Base-by-base conservation (phyloP, 2,329 filamentous ascomycete genomes). In the Cercospora berteroae region DNA sequence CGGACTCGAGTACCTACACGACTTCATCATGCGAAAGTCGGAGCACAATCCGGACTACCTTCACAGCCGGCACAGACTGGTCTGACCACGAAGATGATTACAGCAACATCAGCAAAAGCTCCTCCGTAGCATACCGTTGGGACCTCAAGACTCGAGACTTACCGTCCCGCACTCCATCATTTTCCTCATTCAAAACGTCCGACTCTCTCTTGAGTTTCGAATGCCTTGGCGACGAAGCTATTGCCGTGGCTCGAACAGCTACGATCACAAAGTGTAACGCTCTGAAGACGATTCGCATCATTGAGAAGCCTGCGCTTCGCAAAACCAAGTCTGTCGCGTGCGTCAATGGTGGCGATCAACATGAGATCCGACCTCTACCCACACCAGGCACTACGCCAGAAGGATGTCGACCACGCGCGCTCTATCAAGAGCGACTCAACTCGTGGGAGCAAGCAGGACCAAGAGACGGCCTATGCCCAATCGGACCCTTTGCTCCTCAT, bases 401-500 rank as follows among this genome's bases (percentile, higher is more conserved):
- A 39, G 44, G 31, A 10, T 33, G n/a, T 16, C 29, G 18, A 25
- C 16, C 29, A 42, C 20, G 20, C 9, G 25, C 52, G 31, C 25
- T 39, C 10, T 44, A 33, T 23, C 44, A 57, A 36, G 61, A 55
- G 10, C 48, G 61, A 42, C 48, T 57, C 25, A 63, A 63, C 31
- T 42, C 61, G 13, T 56, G 61, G 61, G 61, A 63, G 48, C 61
- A 63, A 56, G 61, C 61, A 16, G 29, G 50, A 5, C 33, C 61
- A 10, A 57, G 61, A 44, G 61, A 63, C 16, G 61, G 61, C 1
- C 33, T 63, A 3, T 63, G 61, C 6, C 61, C 61, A 10, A 63
- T 63, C 8, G 61, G 61, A 29, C 61, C 61, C 13, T 63, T 63
- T 57, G 61, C 48, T n/a, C 61, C 50, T 27, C 61, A 63, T 20